Percentiles rank a stretch among this genome's conserved stretches.
Conservation (phyloP, 2,329 filamentous ascomycete genomes). For the Penicillium paneum region DNA sequence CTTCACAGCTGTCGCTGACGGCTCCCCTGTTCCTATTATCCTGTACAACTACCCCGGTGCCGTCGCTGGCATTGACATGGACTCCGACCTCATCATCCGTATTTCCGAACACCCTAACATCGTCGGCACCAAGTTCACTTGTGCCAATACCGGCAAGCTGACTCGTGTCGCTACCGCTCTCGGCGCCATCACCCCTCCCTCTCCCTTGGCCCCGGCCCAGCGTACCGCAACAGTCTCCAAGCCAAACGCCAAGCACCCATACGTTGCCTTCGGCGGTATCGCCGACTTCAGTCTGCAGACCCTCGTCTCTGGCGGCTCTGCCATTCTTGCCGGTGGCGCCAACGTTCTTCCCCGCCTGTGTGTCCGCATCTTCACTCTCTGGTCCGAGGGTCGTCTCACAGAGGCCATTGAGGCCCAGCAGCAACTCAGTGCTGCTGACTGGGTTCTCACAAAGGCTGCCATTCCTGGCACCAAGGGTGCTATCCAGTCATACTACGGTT, state of each 20-base stretch:
- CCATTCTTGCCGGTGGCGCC: conserved; percentile 82
- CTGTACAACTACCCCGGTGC: conserved; percentile 91
- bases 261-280: conserved; percentile 86
- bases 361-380: conserved; percentile 76
- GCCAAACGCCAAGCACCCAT: conserved; percentile 44
- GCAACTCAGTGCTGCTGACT: conserved; percentile 72
- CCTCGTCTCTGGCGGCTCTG: conserved; percentile 72
- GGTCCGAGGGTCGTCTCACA: conserved; percentile 67
- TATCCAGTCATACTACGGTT: conserved; percentile 78
- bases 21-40: conserved; percentile 71
- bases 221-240: conserved; percentile 28
- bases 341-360: conserved; percentile 85
- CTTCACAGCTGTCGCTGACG: conserved; percentile 72
- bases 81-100: conserved; percentile 79
- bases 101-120: conserved; percentile 80
- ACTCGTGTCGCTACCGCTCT: conserved; percentile 74
- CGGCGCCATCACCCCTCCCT: conserved; percentile 63
- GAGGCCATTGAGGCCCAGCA: conserved; percentile 76
- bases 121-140: conserved; percentile 86
- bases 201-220: conserved; percentile 30
- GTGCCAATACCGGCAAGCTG: conserved; percentile 84
- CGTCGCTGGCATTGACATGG: conserved; percentile 82
- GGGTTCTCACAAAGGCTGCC: conserved; percentile 78
- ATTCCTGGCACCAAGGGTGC: conserved; percentile 84
- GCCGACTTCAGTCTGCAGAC: conserved; percentile 86